Conservation (phyloP, 2,329 filamentous ascomycete species). For the Calonectria pauciramosa region DNA sequence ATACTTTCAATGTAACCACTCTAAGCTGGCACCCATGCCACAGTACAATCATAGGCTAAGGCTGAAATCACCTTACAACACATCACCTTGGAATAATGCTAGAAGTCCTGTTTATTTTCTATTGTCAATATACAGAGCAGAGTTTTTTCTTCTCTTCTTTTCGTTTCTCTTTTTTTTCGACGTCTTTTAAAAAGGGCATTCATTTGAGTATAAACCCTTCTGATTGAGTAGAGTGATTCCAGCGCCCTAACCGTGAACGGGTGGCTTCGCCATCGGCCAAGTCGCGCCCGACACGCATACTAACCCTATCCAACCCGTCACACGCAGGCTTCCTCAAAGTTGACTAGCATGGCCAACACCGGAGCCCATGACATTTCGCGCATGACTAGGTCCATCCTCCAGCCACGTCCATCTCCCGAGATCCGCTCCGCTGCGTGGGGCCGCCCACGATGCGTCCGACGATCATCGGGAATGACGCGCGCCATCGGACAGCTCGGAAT, state of each 20-base stretch:
- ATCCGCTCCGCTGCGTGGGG: slow-evolving; percentile 2
- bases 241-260: neutral
- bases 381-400: neutral
- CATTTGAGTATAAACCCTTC: neutral
- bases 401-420: slow-evolving; percentile 15
- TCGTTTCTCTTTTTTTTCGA: too few relatives aligned
- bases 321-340: neutral
- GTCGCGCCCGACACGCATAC: neutral
- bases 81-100: neutral
- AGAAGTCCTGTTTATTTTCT: neutral
- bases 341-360: neutral
- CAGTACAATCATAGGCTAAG: neutral
- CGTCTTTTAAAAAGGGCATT: neutral
- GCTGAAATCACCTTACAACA: neutral
- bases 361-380: neutral
- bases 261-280: neutral
- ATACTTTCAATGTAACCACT: neutral
- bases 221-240: neutral
- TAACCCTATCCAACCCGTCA: neutral
- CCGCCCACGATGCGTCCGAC: neutral
- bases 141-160: neutral
- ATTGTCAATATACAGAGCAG: neutral
- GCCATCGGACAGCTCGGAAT: neutral
- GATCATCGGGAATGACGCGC: neutral
- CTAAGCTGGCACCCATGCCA: neutral